phyloP scores from a whole-genome alignment of 2,329 filamentous ascomycete species.

The Zymoseptoria crescenta region DNA sequence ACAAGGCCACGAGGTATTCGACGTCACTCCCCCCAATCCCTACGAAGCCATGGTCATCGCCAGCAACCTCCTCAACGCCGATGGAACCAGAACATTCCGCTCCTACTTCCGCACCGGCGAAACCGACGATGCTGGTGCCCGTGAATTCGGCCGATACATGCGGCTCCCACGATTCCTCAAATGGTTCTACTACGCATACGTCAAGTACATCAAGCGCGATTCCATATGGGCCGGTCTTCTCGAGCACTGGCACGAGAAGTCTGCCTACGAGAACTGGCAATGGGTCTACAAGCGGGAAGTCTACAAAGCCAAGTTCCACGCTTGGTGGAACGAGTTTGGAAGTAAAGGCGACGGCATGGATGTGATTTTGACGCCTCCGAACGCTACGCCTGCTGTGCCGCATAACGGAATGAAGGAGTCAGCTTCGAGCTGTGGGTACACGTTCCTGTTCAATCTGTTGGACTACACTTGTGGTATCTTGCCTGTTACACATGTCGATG shows the following conservation, averaged over 20 bases:
- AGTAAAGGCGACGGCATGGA: slow-evolving; percentile 47
- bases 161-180: slow-evolving; percentile 64
- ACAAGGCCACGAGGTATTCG: slow-evolving; percentile 67
- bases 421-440: slow-evolving; percentile 82
- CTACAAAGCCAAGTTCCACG: slow-evolving; percentile 70
- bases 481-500: slow-evolving; percentile 78
- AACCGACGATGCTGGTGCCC: slow-evolving; percentile 68
- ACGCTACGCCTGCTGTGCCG: slow-evolving; percentile 81
- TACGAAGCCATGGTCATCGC: slow-evolving; percentile 70
- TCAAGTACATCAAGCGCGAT: slow-evolving; percentile 74
- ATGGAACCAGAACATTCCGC: slow-evolving; percentile 73
- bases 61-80: slow-evolving; percentile 72
- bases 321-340: slow-evolving; percentile 70
- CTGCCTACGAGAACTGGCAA: slow-evolving; percentile 72
- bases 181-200: slow-evolving; percentile 81
- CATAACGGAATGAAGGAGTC: slow-evolving; percentile 81
- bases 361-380: slow-evolving; percentile 74
- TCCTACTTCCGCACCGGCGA: slow-evolving; percentile 71
- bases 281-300: slow-evolving; percentile 68
- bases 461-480: slow-evolving; percentile 80
- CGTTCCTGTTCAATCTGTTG: slow-evolving; percentile 84
- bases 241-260: slow-evolving; percentile 64
- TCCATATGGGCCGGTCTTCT: slow-evolving; percentile 70
- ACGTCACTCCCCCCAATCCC: slow-evolving; percentile 48
- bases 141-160: slow-evolving; percentile 67